Base-by-base conservation (phyloP, 352 stramenopile genomes). In the Nothophytophthora sp. region DNA sequence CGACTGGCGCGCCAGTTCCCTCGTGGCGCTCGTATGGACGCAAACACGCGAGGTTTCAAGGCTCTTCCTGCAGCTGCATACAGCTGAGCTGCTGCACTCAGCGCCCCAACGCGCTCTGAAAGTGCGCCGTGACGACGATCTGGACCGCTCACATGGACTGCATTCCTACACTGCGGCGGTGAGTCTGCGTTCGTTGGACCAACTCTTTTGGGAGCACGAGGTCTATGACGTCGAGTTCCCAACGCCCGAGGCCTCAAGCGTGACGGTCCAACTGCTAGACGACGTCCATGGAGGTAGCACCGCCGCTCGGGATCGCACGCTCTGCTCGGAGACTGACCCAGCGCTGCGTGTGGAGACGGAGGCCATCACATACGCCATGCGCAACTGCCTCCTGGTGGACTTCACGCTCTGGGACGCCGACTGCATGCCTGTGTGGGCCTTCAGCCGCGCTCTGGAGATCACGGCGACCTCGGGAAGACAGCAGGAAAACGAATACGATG, bases 1-100 rank as follows among this genome's bases (percentile, higher is more conserved):
- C 2, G 53, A 61, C 25, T 81, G 55, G 67, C 16, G 44, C 20
- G 36, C 63, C 13, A 86, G 77, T 40, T 72, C 72, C 2, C 35
- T 88, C 16, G 19, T 82, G 12, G 73, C 55, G n/a, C 56, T 88
- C 7, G 77, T 80, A 16, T 88, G 74, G 73, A 60, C 60, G 2
- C 44, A 73, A 38, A 68, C 37, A 0, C 42, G 63, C 4, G 67
- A 88, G 34, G 39, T 88, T n/a, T 51, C 66, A 16, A 50, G 56
- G 30, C 41, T 86, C 5, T 81, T 73, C 29, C 24, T 86, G n/a
- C 70, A 85, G 33, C 60, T 86, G 8, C 68, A 83, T 23, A 51
- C 70, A 0, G 55, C 67, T 0, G 74, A 88, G 28, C 19, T 85
- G 27, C 48, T 88, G 19, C 78, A 81, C 50, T 55, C 52, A 4